phyloP scores from a whole-genome alignment of 1,284 basidiomycete genomes.

The Leccinum fallax region DNA sequence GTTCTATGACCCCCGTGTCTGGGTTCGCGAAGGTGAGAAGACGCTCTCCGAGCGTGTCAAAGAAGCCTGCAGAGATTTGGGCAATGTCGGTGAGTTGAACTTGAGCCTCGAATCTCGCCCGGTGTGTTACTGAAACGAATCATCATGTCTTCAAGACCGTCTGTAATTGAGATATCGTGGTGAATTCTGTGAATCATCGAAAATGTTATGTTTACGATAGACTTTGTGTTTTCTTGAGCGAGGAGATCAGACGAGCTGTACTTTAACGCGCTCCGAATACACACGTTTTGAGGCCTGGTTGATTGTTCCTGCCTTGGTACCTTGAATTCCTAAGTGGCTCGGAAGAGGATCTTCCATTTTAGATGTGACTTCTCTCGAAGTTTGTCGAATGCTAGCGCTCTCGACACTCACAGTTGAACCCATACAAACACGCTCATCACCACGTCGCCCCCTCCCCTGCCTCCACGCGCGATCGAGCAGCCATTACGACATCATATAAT shows the following conservation, averaged over 20 bases:
- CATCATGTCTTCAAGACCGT: constrained; percentile 21
- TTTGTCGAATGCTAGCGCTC: background rate
- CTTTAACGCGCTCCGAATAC: background rate
- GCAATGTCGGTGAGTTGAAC: constrained; percentile 60
- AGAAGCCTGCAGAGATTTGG: constrained; percentile 90
- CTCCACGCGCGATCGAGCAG: background rate
- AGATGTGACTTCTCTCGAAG: constrained; percentile 2
- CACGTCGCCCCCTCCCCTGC: background rate
- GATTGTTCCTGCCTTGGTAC: background rate
- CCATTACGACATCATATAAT: background rate
- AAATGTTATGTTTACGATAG: constrained; percentile 28
- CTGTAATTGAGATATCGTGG: constrained; percentile 18
- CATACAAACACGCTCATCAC: background rate
- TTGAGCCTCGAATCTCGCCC: background rate
- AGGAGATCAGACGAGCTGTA: constrained; percentile 11
- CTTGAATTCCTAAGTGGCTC: background rate
- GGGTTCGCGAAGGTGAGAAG: constrained; percentile 99
- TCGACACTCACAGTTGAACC: background rate
- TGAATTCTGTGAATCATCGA: background rate
- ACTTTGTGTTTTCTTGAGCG: constrained; percentile 6
- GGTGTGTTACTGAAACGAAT: background rate
- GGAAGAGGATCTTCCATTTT: constrained; percentile 9
- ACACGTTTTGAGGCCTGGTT: background rate
- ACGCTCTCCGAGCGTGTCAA: constrained; percentile 87
- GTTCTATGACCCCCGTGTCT: constrained; percentile 94